Base-by-base conservation (phyloP, 176 grass and related monocot species). In the Avena insularis region DNA sequence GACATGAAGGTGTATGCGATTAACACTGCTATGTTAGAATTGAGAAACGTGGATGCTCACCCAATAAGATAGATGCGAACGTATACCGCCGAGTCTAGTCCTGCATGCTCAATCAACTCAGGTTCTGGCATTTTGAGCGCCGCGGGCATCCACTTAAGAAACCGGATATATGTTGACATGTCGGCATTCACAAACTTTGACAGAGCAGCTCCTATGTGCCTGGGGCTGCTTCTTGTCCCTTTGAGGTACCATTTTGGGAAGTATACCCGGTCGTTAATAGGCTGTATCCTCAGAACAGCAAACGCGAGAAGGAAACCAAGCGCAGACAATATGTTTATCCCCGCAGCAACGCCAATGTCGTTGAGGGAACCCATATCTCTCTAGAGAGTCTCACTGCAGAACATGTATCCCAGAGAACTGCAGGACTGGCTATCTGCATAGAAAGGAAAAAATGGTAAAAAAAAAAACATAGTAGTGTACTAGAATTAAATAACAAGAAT, bases 161-260 rank as follows among this genome's bases (percentile, higher is more conserved):
- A 98, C 51, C 93, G 84, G 2, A 98, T 50, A 73, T 98, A 98
- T 50, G 91, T 98, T 57, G 87, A 87, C 16, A 91, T 56, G 86
- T 98, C 90, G 3, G 91, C 81, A 50, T 98, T 98, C 77, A 98
- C 90, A 70, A 98, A 95, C 62, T 95, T 98, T 9, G 78, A 86
- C 55, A 95, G 55, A 51, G 77, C 72, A 80, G 84, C 84, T 84
- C 87, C 81, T 38, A 92, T 45, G 61, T 89, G 73, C 60, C 89
- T 84, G 60, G 95, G 91, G 86, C 93, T 98, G 88, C 90, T 95
- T 82, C 93, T 93, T 82, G 87, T 93, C 53, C 93, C 93, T 86
- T 92, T 98, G 35, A 98, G 93, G 75, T 98, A 95, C 93, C 95
- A 98, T 87, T 98, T 98, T 59, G 95, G 95, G 85, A 98, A 98